Evolutionary conservation across 2,329 filamentous ascomycete genomes (phyloP), one percentile per base, ranked within the genome.

Genomic region (Microascus cirrosus): DNA sequence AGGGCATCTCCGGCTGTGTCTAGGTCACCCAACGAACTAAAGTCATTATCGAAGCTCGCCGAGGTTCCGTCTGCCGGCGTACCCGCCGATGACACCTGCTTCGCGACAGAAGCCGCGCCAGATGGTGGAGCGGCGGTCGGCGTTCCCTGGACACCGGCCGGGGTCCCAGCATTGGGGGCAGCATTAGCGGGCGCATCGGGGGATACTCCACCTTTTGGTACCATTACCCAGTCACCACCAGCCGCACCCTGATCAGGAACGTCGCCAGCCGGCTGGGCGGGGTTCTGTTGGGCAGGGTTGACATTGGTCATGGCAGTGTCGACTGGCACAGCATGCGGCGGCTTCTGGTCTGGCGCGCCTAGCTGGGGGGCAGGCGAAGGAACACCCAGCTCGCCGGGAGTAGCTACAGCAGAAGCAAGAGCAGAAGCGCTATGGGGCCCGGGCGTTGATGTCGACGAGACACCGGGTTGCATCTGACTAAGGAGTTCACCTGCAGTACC

Each of bases 1-100:
- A 90, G 72, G 3, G 85, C 87, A 65, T 90, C 86, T 15, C 85
- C 86, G 0, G 86, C 87, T 25, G 85, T 84, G 68, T 91, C 85
- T 51, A 88, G 71, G 62, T 87, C 83, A 18, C 78, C 83, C 8
- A 87, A 73, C 28, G 82, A 81, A 66, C 78, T 79, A 62, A 86
- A 87, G 66, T 86, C 84, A 64, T 78, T 74, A 63, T 85, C 73
- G 59, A 72, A 81, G 18, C 39, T 51, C 39, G 28, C 25, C n/a
- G 55, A 57, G 11, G 71, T 76, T 13, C 66, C 66, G 57, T 73
- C 69, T 13, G 69, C 74, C 0, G 78, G 77, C 2, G 78, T 80
- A 39, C 70, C 70, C 10, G 71, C 73, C 0, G 73, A 71, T 1
- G 77, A 77, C 8, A 63, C 64, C 15, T 71, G 69, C 63, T 74